Conservation (phyloP, 2,329 filamentous ascomycete genomes). For the Epicoccum sorghinum region DNA sequence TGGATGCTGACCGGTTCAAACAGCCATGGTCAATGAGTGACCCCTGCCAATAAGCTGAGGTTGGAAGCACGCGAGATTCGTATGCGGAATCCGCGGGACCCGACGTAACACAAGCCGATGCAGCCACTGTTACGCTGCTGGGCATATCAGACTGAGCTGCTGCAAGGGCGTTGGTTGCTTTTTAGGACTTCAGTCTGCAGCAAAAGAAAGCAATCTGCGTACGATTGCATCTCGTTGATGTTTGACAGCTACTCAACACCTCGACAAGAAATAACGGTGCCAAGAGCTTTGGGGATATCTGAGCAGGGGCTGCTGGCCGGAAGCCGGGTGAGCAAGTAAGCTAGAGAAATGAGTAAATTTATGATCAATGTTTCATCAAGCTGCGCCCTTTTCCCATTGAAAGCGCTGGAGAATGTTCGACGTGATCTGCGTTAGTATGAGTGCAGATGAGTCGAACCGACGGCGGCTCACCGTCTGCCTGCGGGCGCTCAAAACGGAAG, state of each 20-base stretch:
- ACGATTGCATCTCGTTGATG: too few species aligned
- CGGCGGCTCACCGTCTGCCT: neutral
- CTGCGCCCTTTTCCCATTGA: conserved; percentile 4
- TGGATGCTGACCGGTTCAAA: too few species aligned
- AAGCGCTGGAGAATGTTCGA: neutral
- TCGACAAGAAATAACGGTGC: neutral
- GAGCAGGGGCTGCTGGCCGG: neutral
- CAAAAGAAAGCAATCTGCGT: neutral
- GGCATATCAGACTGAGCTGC: neutral
- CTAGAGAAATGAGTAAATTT: neutral
- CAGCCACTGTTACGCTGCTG: conserved; percentile 3
- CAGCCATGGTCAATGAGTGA: neutral
- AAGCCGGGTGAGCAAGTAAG: neutral
- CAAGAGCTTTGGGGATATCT: neutral
- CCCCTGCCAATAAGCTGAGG: neutral
- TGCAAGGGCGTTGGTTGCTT: conserved; percentile 8
- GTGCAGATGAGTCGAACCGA: conserved; percentile 12
- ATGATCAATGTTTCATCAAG: neutral
- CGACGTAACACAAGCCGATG: conserved; percentile 1
- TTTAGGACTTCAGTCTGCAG: neutral
- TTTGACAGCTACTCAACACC: neutral
- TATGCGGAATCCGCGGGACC: neutral
- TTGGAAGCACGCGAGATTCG: neutral
- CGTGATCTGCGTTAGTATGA: conserved; percentile 1
- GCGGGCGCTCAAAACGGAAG: neutral